Evolutionary conservation across 257 asterid species (phyloP), one percentile per base, ranked within the genome.

Genomic region (Primulina tabacum): DNA sequence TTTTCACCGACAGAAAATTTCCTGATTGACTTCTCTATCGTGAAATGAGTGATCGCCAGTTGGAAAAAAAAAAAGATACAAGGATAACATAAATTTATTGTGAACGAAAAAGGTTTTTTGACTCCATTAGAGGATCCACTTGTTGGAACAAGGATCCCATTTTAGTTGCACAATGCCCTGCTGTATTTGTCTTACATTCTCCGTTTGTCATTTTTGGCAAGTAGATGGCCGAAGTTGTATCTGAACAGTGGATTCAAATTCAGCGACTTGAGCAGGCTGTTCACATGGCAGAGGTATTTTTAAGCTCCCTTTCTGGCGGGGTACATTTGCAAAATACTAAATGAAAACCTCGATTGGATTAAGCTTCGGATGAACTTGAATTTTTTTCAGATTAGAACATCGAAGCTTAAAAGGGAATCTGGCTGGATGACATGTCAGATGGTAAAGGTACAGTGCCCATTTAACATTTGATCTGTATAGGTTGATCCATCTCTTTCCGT

Each of bases 231-330:
- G 87, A 78, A 28, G 83, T 92, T 73, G 91, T 90, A 66, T 68
- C 89, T 34, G 97, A 92, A 75, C 92, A 88, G 76, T 92, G 98
- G 98, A 90, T 82, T 71, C 98, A 92, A 82, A 84, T 90, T 73
- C 96, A 82, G 85, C 93, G 81, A 77, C 93, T 88, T 61, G 98
- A 92, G 80, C 98, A 92, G 81, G 97, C 97, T 75, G 88, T 87
- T 80, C 87, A 88, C 88, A 84, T 85, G 83, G 89, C 89, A 34
- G 82, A 88, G 92, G 98, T 92, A 65, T 66, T 14, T 71, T 40
- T 34, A 26, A 34, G 68, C 69, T 57, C 52, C 40, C 67, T 53
- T 59, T 65, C 64, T 74, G 57, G 65, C 77, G 58, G 17, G 67
- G n/a, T 53, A 28, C 65, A 64, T 60, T 35, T 62, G 20, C 33